Conservation (phyloP, 139 green algal genomes). For the Pseudopediastrum boryanum region DNA sequence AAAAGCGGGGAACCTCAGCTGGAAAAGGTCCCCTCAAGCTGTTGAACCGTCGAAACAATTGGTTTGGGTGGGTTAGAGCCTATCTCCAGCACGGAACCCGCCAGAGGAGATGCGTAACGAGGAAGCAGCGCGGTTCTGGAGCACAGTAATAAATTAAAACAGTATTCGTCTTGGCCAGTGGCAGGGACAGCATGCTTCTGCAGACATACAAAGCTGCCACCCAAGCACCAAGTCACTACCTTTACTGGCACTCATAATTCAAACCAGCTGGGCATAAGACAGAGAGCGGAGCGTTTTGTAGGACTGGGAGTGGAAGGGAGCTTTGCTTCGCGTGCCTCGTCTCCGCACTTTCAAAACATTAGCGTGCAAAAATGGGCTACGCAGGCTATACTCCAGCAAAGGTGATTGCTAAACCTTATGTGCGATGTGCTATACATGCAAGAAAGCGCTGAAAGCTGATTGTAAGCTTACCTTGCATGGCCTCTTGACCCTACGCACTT, state of each 20-base stretch:
- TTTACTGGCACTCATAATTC: not conserved
- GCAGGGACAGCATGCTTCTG: too few relatives aligned
- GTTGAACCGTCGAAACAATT: not conserved
- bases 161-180: not conserved
- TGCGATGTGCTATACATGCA: too few relatives aligned
- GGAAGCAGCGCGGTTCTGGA: not conserved
- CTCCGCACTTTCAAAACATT: too few relatives aligned
- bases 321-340: too few relatives aligned
- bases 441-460: not conserved
- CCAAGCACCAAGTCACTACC: not conserved
- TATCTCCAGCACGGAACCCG: not conserved
- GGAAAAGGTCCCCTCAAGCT: too few relatives aligned
- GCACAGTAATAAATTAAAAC: not conserved
- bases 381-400: constrained; percentile 33
- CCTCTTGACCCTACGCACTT: not conserved
- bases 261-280: too few relatives aligned
- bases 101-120: not conserved
- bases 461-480: not conserved
- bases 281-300: too few relatives aligned
- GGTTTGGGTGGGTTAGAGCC: not conserved
- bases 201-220: not conserved
- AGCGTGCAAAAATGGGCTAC: constrained; percentile 12
- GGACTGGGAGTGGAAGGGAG: too few relatives aligned
- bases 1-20: too few relatives aligned
- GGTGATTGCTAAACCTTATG: too few relatives aligned